Evolutionary conservation across 352 stramenopile genomes (phyloP), one percentile per base, ranked within the genome.

Genomic region (Phytophthora pseudosyringae): DNA sequence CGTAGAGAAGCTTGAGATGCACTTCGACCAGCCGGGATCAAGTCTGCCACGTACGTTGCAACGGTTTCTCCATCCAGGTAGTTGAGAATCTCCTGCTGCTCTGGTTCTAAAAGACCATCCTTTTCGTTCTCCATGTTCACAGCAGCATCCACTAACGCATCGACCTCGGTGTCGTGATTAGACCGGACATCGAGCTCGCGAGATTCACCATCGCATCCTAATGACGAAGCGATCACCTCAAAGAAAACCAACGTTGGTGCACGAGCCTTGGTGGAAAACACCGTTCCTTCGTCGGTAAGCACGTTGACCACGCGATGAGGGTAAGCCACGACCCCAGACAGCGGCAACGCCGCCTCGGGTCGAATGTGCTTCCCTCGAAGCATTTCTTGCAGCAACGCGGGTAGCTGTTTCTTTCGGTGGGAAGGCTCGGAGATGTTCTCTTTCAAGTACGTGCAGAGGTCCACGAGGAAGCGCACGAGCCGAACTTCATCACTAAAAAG

Each of bases 211-310:
- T 59, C 35, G 18, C 32, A 39, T 51, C 25, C 46, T 41, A 66
- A 56, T 57, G 69, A 61, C 8, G 75, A 83, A 16, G 52, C 25
- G 21, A 84, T 73, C 16, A 88, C 64, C 51, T 91, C 83, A 64
- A 88, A 90, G 47, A 81, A 83, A 39, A 91, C 69, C n/a, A 91
- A 47, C 12, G 76, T 91, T 9, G 83, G 83, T 0, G 83, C 81
- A 25, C 83, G 79, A 26, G 66, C 81, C 43, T 90, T 90, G 4
- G 83, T 91, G 5, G 79, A 89, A 44, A 91, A 91, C 13, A 91
- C 83, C 5, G 81, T 88, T 16, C 81, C 82, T 75, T 93, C 83
- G 31, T 80, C 52, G 3, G 60, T 74, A 15, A 88, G 51, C 13
- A 88, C 74, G 45, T 88, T 84, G 16, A 86, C 74, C 5, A 88